Evolutionary conservation across 768 basidiomycete genomes (phyloP).

Genomic region (Russula earlei): DNA sequence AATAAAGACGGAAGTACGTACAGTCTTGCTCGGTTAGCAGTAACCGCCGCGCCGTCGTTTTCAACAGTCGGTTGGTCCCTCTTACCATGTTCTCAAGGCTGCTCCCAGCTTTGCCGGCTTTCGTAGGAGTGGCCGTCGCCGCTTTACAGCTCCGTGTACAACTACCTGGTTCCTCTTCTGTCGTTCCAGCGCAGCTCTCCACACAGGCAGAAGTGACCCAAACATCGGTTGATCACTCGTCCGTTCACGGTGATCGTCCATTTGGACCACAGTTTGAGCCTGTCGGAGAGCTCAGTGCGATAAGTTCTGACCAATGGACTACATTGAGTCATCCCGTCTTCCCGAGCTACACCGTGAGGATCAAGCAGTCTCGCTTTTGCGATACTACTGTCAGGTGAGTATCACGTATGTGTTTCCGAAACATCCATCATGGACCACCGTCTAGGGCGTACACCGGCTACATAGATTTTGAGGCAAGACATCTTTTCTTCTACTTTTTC

Average conservation of each 20-base stretch:
- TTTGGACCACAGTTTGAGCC: neutral
- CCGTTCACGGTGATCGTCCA: neutral
- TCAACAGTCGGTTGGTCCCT: too few relatives aligned
- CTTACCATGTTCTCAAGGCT: neutral
- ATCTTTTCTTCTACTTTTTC: slow-evolving; percentile 60
- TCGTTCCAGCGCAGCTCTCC: neutral
- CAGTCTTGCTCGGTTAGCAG: too few relatives aligned
- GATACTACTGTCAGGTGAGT: too few relatives aligned
- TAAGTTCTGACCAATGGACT: slow-evolving; percentile 29
- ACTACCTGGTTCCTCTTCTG: neutral
- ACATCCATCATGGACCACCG: neutral
- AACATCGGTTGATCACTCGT: neutral
- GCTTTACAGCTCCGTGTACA: neutral
- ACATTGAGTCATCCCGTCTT: slow-evolving; percentile 36
- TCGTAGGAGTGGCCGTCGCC: neutral
- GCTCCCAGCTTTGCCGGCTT: neutral
- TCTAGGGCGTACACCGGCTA: slow-evolving; percentile 54
- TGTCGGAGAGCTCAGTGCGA: slow-evolving; percentile 3
- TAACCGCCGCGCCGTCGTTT: too few relatives aligned
- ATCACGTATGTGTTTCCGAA: too few relatives aligned
- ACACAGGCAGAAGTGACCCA: neutral
- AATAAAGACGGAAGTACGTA: too few relatives aligned
- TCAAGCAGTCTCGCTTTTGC: slow-evolving; percentile 26
- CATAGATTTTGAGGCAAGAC: slow-evolving; percentile 55
- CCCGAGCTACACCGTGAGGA: slow-evolving; percentile 34